Percentiles rank a stretch among this genome's conserved stretches.
These are phyloP conservation scores for Vachellia pachyceras DNA, from an alignment of 306 rosid species.

Conservation along the genomic window DNA sequence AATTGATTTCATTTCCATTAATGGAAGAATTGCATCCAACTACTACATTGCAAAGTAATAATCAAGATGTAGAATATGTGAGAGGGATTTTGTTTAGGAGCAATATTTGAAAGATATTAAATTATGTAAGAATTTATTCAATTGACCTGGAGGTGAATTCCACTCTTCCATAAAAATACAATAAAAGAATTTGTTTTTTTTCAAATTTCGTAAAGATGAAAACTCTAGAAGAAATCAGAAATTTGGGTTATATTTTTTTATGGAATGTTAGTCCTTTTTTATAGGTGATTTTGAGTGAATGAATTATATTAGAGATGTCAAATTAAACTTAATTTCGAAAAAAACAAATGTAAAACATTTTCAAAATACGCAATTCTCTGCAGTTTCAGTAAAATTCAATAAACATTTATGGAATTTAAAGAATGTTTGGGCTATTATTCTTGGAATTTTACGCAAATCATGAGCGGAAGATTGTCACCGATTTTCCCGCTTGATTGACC, in stretches of 20 bases:
- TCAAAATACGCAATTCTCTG: too few species aligned
- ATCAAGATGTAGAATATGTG: neutral
- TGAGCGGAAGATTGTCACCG: neutral
- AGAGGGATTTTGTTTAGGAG: too few species aligned
- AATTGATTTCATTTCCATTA: neutral
- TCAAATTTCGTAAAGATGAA: neutral
- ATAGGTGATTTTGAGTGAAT: too few species aligned
- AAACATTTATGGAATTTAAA: neutral
- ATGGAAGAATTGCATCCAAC: neutral
- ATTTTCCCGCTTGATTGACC: neutral
- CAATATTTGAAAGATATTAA: too few species aligned
- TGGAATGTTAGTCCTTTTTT: too few species aligned
- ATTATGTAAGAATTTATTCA: neutral
- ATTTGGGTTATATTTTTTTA: neutral
- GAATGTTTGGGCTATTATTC: neutral
- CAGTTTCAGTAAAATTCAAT: too few species aligned
- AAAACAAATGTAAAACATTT: too few species aligned
- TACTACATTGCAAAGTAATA: neutral
- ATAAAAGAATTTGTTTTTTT: neutral
- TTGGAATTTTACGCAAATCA: neutral
- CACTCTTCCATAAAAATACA: too few species aligned
- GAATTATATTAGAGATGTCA: too few species aligned
- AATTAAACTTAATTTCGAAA: too few species aligned
- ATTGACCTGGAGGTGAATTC: neutral
- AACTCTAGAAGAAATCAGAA: neutral